Percentiles rank a stretch among this genome's conserved stretches.
phyloP scores from a whole-genome alignment of 305 asterid species.

The Caryopteris hybrid region DNA sequence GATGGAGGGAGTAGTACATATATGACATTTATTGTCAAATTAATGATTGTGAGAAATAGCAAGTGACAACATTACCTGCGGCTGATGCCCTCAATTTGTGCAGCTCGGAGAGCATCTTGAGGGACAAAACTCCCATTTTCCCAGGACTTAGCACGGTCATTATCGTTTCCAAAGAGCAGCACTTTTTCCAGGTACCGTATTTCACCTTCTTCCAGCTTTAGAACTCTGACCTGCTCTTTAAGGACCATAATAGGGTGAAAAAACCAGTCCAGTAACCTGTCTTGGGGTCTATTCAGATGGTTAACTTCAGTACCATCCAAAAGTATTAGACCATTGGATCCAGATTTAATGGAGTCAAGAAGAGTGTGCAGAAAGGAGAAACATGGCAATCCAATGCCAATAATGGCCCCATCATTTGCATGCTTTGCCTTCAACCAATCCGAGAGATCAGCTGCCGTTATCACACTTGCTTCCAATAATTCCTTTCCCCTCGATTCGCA shows the following conservation, averaged over 20 bases:
- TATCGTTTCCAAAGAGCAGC: conserved; percentile 50
- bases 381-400: conserved; percentile 70
- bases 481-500: conserved; percentile 63
- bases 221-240: conserved; percentile 75
- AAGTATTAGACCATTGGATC: conserved; percentile 65
- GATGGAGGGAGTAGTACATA: no score
- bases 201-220: conserved; percentile 69
- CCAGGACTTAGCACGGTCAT: conserved; percentile 58
- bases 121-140: conserved; percentile 64
- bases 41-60: background rate
- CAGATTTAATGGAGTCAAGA: conserved; percentile 57
- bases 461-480: conserved; percentile 46
- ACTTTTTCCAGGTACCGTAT: conserved; percentile 60
- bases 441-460: conserved; percentile 59
- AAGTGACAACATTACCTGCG: conserved; percentile 49
- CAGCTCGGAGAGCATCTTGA: conserved; percentile 65
- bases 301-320: conserved; percentile 71
- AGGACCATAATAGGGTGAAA: conserved; percentile 83
- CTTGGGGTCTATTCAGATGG: conserved; percentile 77
- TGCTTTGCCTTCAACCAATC: conserved; percentile 80
- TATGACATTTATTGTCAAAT: no score
- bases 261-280: conserved; percentile 85
- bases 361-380: conserved; percentile 56
- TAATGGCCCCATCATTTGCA: conserved; percentile 36
- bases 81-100: conserved; percentile 83